Conservation (phyloP, 176 grass and related monocot genomes). For the Zoysia japonica region DNA sequence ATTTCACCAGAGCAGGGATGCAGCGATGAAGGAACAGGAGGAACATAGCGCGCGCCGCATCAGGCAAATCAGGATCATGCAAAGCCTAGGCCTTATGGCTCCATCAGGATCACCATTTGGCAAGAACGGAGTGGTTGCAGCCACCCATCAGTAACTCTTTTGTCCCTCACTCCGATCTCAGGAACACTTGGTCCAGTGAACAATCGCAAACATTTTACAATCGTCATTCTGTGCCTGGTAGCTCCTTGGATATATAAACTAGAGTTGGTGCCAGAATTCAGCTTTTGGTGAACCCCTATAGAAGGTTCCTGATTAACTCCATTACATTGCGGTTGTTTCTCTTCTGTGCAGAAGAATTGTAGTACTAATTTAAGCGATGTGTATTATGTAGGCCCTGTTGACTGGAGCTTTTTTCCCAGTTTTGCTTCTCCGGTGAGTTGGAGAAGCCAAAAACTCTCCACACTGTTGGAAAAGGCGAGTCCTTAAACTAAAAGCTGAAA, state of each 20-base stretch:
- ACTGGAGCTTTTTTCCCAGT: too few relatives aligned
- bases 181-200: neutral
- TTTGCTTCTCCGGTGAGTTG: too few relatives aligned
- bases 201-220: slow-evolving; percentile 5
- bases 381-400: neutral
- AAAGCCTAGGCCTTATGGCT: slow-evolving; percentile 68
- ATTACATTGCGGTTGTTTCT: neutral
- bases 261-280: neutral
- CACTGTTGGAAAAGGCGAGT: too few relatives aligned
- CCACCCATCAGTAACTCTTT: neutral
- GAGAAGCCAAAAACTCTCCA: too few relatives aligned
- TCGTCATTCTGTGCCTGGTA: neutral
- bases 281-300: neutral
- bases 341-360: neutral
- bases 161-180: neutral
- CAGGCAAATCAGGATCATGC: slow-evolving; percentile 80
- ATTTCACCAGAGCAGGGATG: slow-evolving; percentile 52
- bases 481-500: too few relatives aligned
- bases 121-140: slow-evolving; percentile 26
- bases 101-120: slow-evolving; percentile 70
- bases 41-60: slow-evolving; percentile 46
- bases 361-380: neutral
- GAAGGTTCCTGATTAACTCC: neutral
- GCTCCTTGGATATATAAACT: neutral
- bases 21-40: slow-evolving; percentile 36